Percentiles rank a stretch among this genome's conserved stretches.
phyloP scores from a whole-genome alignment of 2,329 filamentous ascomycete species.

The Cladosporium sp. region DNA sequence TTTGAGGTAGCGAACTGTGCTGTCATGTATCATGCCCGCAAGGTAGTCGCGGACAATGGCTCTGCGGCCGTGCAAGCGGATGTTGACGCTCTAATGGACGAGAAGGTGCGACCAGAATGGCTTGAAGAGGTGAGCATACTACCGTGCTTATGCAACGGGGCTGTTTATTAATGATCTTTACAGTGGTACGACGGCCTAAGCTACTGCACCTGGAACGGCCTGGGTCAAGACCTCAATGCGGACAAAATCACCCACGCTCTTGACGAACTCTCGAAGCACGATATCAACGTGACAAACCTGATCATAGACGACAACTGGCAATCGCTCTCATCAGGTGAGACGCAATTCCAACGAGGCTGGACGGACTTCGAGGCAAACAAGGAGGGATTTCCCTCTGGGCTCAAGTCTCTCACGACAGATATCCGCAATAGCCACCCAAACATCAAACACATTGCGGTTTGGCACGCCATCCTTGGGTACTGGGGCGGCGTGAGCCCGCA shows the following conservation, averaged over 20 bases:
- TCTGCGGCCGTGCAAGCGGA: constrained; percentile 43
- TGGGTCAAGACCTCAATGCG: constrained; percentile 79
- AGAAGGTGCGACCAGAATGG: constrained; percentile 60
- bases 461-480: constrained; percentile 85
- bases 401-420: constrained; percentile 65
- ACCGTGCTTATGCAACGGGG: no score
- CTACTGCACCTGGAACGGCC: constrained; percentile 95
- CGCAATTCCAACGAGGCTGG: constrained; percentile 58
- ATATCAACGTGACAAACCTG: constrained; percentile 74
- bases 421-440: constrained; percentile 65
- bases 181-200: constrained; percentile 85
- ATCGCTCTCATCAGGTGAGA: constrained; percentile 57
- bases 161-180: no score
- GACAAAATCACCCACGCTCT: constrained; percentile 74
- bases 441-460: constrained; percentile 83
- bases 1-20: constrained; percentile 76
- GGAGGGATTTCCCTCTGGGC: constrained; percentile 71
- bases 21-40: constrained; percentile 82
- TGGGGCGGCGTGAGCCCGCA: constrained; percentile 83
- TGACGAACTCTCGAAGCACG: constrained; percentile 63
- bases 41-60: constrained; percentile 47
- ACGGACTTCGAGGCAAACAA: constrained; percentile 81
- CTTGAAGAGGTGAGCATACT: constrained; percentile 60
- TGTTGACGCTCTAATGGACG: constrained; percentile 41
- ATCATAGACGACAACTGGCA: constrained; percentile 99